Evolutionary conservation across 441 rosid species (phyloP), one percentile per base, ranked within the genome.

Genomic region (Metrosideros polymorpha): DNA sequence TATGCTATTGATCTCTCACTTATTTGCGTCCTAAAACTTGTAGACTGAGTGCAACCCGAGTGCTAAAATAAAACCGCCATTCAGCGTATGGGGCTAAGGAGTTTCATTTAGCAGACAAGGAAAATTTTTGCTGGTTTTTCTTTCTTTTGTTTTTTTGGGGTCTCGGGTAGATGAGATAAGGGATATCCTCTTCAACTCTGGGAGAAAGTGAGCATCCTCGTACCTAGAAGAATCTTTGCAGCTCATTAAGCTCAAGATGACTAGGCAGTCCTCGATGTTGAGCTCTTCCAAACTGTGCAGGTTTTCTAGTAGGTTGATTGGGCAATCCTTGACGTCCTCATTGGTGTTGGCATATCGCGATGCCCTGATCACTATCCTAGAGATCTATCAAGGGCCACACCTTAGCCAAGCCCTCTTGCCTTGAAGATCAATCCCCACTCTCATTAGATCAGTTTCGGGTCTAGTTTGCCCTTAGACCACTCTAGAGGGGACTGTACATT

Each of bases 1-100:
- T 96, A 94, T 50, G 87, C 87, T 90, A 39, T 22, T 71, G 45
- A 22, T 71, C n/a, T 32, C 27, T 71, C n/a, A 71, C 79, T n/a
- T n/a, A n/a, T n/a, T n/a, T n/a, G n/a, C n/a, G n/a, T n/a, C n/a
- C n/a, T n/a, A n/a, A n/a, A n/a, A n/a, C n/a, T n/a, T n/a, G n/a
- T n/a, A n/a, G n/a, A n/a, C n/a, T n/a, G n/a, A n/a, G n/a, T n/a
- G n/a, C n/a, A n/a, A n/a, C n/a, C n/a, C n/a, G n/a, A n/a, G n/a
- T n/a, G n/a, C n/a, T n/a, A n/a, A n/a, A n/a, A n/a, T n/a, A n/a
- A n/a, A n/a, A n/a, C n/a, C n/a, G n/a, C n/a, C n/a, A n/a, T n/a
- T n/a, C n/a, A n/a, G n/a, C n/a, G n/a, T n/a, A n/a, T n/a, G n/a
- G n/a, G n/a, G n/a, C n/a, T n/a, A n/a, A n/a, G n/a, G n/a, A n/a